Evolutionary conservation across 768 basidiomycete genomes (phyloP).

Genomic region (Termitomyces sp.): DNA sequence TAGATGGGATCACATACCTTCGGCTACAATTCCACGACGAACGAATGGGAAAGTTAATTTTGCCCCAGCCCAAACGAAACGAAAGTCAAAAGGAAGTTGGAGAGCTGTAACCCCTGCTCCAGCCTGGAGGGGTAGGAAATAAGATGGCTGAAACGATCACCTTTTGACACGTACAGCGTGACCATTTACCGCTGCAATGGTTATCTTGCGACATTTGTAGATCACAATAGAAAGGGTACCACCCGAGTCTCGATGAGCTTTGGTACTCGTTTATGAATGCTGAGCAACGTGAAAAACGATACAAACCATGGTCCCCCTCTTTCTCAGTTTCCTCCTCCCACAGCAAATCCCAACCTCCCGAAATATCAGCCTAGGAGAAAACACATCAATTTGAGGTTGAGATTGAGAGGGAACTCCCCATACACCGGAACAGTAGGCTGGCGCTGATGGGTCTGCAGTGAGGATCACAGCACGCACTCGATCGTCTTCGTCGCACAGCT

Average conservation of each 20-base stretch:
- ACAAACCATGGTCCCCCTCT: slow-evolving; percentile 42
- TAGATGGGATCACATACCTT: slow-evolving; percentile 26
- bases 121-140: slow-evolving; percentile 20
- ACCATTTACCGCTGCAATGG: slow-evolving; percentile 45
- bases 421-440: slow-evolving; percentile 54
- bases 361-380: slow-evolving; percentile 39
- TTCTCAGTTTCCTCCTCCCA: slow-evolving; percentile 34
- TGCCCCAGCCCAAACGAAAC: slow-evolving; percentile 41
- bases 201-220: slow-evolving; percentile 49
- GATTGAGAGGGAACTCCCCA: slow-evolving; percentile 7
- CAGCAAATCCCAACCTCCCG: slow-evolving; percentile 38
- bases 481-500: slow-evolving; percentile 45
- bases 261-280: neutral
- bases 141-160: neutral
- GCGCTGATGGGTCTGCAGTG: slow-evolving; percentile 44
- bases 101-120: slow-evolving; percentile 37
- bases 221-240: slow-evolving; percentile 41
- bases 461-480: slow-evolving; percentile 45
- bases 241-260: slow-evolving; percentile 45
- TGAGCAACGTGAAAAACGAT: neutral
- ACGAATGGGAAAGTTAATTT: slow-evolving; percentile 39
- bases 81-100: slow-evolving; percentile 41
- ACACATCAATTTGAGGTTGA: neutral
- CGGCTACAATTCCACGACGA: slow-evolving; percentile 36
- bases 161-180: slow-evolving; percentile 30